Base-by-base conservation (phyloP, 768 basidiomycete species). In the Tylopilus sp. region DNA sequence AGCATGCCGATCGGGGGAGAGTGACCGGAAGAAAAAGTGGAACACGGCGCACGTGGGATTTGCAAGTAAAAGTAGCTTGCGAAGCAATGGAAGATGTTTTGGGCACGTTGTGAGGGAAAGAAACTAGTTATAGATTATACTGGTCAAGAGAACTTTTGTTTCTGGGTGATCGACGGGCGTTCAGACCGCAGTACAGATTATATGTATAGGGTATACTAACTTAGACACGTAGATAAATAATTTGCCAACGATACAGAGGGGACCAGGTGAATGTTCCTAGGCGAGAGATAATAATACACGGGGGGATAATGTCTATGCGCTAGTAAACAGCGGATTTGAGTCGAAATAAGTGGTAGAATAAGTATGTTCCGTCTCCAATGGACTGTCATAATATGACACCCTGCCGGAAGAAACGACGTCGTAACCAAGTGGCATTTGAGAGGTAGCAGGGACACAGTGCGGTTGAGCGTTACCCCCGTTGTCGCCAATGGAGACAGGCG, bases 331-430 rank as follows among this genome's bases (percentile, higher is more conserved):
- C 21, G 53, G 49, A 33, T 50, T 58, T 24, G 68, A 57, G 31
- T 66, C 64, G 51, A 64, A 69, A 40, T 53, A 59, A 8, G 45
- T 41, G 9, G 51, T 38, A 3, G 58, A 48, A 47, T 63, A 72
- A n/a, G 47, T 19, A 21, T 62, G 66, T n/a, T 47, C 50, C 21
- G 53, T 41, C 29, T 64, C 68, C 33, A 66, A 33, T 36, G 60
- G 55, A 29, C 58, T 54, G 48, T 66, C 60, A 46, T 69, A 71
- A 13, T 66, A 56, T 16, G 70, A 21, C 62, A 72, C 55, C 52
- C 54, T 50, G 48, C 58, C 56, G 26, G 68, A 57, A 40, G 64
- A 61, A n/a, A 67, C 56, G 14, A 52, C 48, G 24, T 66, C 64
- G 45, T 65, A 56, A 12, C 58, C 59, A 10, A 65, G 45, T 25